A percentile compares a stretch with the other conserved stretches of the same genome.
These are phyloP conservation scores for Sodiomyces alkalinus DNA, from an alignment of 2,329 filamentous ascomycete species.

Conservation along the genomic window DNA sequence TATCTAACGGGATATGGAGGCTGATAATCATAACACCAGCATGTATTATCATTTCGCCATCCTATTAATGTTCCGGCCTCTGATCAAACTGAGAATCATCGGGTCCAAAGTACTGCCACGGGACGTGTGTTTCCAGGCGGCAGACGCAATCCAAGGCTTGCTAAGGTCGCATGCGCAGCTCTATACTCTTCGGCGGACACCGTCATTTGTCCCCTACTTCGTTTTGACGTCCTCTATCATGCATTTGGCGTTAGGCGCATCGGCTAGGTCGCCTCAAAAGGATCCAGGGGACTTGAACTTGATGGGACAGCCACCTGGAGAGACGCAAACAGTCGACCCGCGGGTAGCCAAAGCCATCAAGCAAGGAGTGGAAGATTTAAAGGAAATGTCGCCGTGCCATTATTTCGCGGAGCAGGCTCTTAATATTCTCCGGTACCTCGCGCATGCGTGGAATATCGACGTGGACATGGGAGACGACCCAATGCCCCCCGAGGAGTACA, in stretches of 20 bases:
- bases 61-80: slow-evolving; percentile 58
- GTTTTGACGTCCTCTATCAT: slow-evolving; percentile 46
- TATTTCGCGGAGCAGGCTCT: slow-evolving; percentile 45
- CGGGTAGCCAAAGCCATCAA: slow-evolving; percentile 28
- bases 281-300: too few relatives aligned
- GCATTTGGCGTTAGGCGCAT: slow-evolving; percentile 38
- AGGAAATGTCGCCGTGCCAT: slow-evolving; percentile 46
- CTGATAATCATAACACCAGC: too few relatives aligned
- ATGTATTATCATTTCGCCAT: slow-evolving; percentile 60
- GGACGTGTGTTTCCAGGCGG: slow-evolving; percentile 49
- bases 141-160: slow-evolving; percentile 42
- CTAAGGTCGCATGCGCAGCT: slow-evolving; percentile 41
- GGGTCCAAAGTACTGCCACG: slow-evolving; percentile 47
- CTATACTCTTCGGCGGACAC: slow-evolving; percentile 42
- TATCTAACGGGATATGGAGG: too few relatives aligned
- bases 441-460: slow-evolving; percentile 42
- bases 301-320: slow-evolving; percentile 5
- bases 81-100: slow-evolving; percentile 50
- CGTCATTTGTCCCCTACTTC: slow-evolving; percentile 46
- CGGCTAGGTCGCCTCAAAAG: too few relatives aligned
- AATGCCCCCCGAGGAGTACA: slow-evolving; percentile 17
- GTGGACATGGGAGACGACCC: slow-evolving; percentile 23
- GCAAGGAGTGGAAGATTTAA: slow-evolving; percentile 40
- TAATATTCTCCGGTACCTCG: slow-evolving; percentile 42
- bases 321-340: slow-evolving; percentile 20